phyloP scores from a whole-genome alignment of 2,329 filamentous ascomycete species.

The Plenodomus lindquistii region DNA sequence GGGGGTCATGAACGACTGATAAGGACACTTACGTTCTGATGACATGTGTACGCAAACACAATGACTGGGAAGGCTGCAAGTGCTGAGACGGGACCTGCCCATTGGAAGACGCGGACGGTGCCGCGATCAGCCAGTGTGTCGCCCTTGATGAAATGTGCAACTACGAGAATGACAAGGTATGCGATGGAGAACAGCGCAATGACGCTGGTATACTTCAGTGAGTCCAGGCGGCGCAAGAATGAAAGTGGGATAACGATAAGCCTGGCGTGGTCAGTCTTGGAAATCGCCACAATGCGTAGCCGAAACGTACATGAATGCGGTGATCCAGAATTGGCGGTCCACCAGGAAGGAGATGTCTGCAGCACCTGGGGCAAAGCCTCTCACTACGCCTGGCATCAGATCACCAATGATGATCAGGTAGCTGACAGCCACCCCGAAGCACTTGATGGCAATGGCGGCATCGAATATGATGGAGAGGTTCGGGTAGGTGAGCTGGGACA shows the following conservation, averaged over 20 bases:
- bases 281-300: too few relatives aligned
- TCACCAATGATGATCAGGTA: constrained; percentile 99
- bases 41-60: constrained; percentile 98
- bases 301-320: constrained; percentile 78
- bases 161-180: constrained; percentile 88
- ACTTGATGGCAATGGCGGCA: constrained; percentile 93
- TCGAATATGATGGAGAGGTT: constrained; percentile 96
- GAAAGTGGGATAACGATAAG: constrained; percentile 92
- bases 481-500: constrained; percentile 95
- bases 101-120: constrained; percentile 74
- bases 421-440: constrained; percentile 94
- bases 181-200: constrained; percentile 90
- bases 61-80: constrained; percentile 91
- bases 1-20: background rate
- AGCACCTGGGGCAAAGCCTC: constrained; percentile 72
- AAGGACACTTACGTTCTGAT: constrained; percentile 76
- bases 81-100: constrained; percentile 76
- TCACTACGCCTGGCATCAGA: constrained; percentile 91
- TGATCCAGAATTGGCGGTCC: constrained; percentile 96
- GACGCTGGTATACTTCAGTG: constrained; percentile 94
- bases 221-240: constrained; percentile 88
- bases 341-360: constrained; percentile 73
- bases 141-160: constrained; percentile 83
- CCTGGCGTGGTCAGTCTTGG: constrained; percentile 50
- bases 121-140: constrained; percentile 77